phyloP scores from a whole-genome alignment of 2,329 filamentous ascomycete genomes.

The Talaromyces sp. region DNA sequence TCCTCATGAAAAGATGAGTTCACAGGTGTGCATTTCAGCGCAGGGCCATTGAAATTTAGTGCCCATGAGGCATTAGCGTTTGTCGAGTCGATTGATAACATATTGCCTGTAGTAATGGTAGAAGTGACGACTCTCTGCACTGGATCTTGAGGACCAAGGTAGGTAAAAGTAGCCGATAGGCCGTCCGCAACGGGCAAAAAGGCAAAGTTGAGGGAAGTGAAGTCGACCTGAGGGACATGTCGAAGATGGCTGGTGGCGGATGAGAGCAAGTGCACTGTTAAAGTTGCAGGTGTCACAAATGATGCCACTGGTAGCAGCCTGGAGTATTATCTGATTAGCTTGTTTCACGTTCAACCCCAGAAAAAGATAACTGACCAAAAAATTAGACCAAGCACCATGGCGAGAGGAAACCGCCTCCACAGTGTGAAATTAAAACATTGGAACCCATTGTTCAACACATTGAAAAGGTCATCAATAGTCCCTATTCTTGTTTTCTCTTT shows the following conservation, averaged over 20 bases:
- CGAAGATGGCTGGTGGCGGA: background rate
- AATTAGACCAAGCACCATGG: background rate
- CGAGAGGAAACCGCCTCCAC: background rate
- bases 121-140: too few species aligned
- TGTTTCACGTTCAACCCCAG: background rate
- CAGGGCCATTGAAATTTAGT: too few species aligned
- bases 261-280: background rate
- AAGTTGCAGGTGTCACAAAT: background rate
- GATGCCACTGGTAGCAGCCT: background rate
- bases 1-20: too few species aligned
- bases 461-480: background rate
- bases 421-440: background rate
- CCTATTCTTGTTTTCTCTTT: background rate
- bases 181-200: background rate
- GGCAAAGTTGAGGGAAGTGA: conserved; percentile 2
- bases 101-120: too few species aligned
- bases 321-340: background rate
- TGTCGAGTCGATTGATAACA: too few species aligned
- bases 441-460: background rate
- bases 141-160: too few species aligned
- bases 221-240: background rate
- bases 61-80: too few species aligned
- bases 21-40: too few species aligned
- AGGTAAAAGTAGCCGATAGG: too few species aligned
- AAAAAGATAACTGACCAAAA: conserved; percentile 2